A percentile compares a stretch with the other conserved stretches of the same genome.
phyloP scores from a whole-genome alignment of 345 rosid species.

The Schrenkiella parvula region DNA sequence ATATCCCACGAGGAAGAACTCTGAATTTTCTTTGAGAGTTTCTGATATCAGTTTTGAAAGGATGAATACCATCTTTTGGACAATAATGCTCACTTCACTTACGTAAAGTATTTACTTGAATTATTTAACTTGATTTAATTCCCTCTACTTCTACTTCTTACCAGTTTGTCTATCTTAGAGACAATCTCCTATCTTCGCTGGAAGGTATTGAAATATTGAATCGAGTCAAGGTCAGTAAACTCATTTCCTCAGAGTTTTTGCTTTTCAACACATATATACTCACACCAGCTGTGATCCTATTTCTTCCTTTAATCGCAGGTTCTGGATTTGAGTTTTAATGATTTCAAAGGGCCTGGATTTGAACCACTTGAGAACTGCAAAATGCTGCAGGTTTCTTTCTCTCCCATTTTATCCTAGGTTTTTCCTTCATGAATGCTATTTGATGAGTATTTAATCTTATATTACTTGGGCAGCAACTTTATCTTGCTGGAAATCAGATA shows the following conservation, averaged over 20 bases:
- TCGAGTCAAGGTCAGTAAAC: constrained; percentile 81
- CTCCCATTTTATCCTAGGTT: constrained; percentile 6
- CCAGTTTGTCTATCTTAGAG: constrained; percentile 98
- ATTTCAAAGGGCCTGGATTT: constrained; percentile 98
- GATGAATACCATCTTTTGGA: background rate
- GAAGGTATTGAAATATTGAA: constrained; percentile 93
- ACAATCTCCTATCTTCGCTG: constrained; percentile 76
- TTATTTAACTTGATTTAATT: background rate
- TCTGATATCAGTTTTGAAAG: background rate
- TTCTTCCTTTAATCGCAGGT: constrained; percentile 48
- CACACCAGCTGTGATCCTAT: background rate
- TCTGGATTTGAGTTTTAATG: constrained; percentile 97
- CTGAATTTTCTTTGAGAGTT: background rate
- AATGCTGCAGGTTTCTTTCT: constrained; percentile 70
- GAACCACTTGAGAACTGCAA: constrained; percentile 95
- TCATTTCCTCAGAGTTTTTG: background rate
- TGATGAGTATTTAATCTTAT: constrained; percentile 24
- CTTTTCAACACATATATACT: background rate
- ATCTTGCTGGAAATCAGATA: constrained; percentile 98
- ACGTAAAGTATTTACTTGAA: background rate
- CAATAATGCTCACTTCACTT: background rate
- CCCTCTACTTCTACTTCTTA: constrained; percentile 26
- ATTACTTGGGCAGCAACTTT: constrained; percentile 69
- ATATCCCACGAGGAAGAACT: background rate
- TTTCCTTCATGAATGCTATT: background rate